Base-by-base conservation (phyloP, 2,329 filamentous ascomycete species). In the Penicillium hordei region DNA sequence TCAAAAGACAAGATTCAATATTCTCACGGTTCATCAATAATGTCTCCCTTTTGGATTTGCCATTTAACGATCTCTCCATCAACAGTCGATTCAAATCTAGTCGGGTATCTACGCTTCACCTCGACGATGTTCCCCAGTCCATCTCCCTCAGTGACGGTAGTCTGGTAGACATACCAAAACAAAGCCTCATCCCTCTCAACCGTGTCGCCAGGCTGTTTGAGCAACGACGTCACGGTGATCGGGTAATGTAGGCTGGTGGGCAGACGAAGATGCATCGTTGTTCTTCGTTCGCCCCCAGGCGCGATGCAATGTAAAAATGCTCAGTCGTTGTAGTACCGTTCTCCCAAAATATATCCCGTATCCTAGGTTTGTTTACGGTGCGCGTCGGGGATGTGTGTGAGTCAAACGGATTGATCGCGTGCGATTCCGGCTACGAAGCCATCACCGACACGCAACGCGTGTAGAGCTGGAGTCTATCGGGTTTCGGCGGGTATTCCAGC, bases 161-260 rank as follows among this genome's bases (percentile, higher is more conserved):
- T 93, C 68, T 87, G 87, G 78, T 93, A 99, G 61, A 87, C 87
- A 82, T 97, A 99, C 73, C 90, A 86, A 72, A 99, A 87, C 55
- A 97, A 82, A 55, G 86, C 83, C 69, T 92, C 89, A 70, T 91
- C 82, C 75, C 89, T 89, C 69, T 86, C 83, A 70, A 99, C 84
- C 61, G 83, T 72, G 68, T 96, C 91, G 75, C 90, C 89, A 21
- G 85, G 84, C 64, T 82, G 79, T 75, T 91, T 92, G 65, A 93
- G 84, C 60, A 97, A 83, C 75, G 91, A 89, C 68, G 88, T 92
- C 76, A 99, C 88, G 66, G 89, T 96, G 76, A 97, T 93, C 68
- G 94, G 94, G 77, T 97, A 99, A 76, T 89, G 89, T 66, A 97
- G 85, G 76, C 85, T 76, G 53, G 74, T 61, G 60, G 79, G 79